Base-by-base conservation (phyloP, 2,329 filamentous ascomycete genomes). In the Penicillium sp. region DNA sequence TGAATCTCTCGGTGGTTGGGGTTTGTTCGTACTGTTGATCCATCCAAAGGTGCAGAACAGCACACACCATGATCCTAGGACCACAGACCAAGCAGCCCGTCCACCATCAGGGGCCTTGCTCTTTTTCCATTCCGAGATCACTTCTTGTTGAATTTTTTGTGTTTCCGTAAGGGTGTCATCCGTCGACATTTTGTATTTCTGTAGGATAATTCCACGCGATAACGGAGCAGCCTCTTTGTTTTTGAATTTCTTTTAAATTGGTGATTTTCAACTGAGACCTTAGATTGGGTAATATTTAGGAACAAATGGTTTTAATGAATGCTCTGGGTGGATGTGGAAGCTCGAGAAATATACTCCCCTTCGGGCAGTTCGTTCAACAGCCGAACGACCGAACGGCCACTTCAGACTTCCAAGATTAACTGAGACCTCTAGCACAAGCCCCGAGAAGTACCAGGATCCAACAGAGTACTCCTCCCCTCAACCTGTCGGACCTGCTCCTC, bases 41-140 rank as follows among this genome's bases (percentile, higher is more conserved):
- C 75, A 79, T 29, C 78, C 78, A 66, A 80, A 81, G 54, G 72
- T 77, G 54, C 71, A 74, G 60, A 81, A 81, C 27, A 79, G 60
- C 49, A 70, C 72, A 36, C 71, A 73, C 67, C 73, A 78, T 2
- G 70, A 72, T 15, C 79, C 79, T 2, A 76, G 61, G 64, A 86
- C 81, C 2, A 81, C 79, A 15, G 84, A 72, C 82, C 84, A 87
- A 7, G 85, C 85, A 5, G 44, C 40, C 4, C 59, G 21, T 2
- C 60, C 62, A 5, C 58, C 60, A 54, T 62, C 62, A 23, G 58
- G 62, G 6, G 51, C 48, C n/a, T n/a, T 40, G 19, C 11, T 21
- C 38, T 40, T 40, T 40, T 54, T 16, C 33, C 33, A 16, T 16
- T 34, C 13, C 15, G 33, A 15, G 33, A 34, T 34, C 1, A 34